These are phyloP conservation scores for Dendryphion nanum DNA, from an alignment of 2,329 filamentous ascomycete genomes.

Conservation along the genomic window DNA sequence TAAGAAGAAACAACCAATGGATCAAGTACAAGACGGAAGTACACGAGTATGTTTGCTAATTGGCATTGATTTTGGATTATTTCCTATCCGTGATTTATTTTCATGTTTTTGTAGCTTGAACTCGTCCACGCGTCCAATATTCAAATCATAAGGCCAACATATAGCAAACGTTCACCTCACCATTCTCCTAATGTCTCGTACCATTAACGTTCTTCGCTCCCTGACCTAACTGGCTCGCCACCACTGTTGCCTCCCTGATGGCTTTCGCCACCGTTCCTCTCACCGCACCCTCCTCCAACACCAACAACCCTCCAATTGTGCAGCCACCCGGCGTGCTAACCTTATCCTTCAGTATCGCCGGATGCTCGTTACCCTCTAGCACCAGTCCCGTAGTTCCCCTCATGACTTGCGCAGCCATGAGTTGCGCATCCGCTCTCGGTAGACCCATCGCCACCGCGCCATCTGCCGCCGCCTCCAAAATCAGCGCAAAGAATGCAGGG, in stretches of 20 bases:
- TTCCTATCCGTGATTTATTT: too few species aligned
- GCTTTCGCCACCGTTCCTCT: conserved; percentile 67
- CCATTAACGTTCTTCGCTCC: conserved; percentile 52
- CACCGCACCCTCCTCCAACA: conserved; percentile 70
- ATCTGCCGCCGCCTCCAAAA: conserved; percentile 73
- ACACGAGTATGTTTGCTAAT: too few species aligned
- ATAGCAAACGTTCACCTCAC: not conserved
- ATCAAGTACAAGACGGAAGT: too few species aligned
- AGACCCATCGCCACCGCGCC: conserved; percentile 78
- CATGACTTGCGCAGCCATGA: conserved; percentile 80
- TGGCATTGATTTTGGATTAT: too few species aligned
- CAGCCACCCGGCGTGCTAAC: conserved; percentile 77
- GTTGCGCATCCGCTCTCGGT: conserved; percentile 67
- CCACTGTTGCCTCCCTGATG: conserved; percentile 67
- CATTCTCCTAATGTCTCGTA: conserved; percentile 26
- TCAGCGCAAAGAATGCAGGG: conserved; percentile 72
- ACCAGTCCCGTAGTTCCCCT: conserved; percentile 69
- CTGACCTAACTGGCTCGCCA: conserved; percentile 65
- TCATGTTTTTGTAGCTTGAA: too few species aligned
- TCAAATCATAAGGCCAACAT: too few species aligned
- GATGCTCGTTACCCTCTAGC: conserved; percentile 70
- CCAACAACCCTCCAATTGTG: conserved; percentile 71
- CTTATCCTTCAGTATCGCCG: conserved; percentile 71
- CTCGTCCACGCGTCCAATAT: too few species aligned
- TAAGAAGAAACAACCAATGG: too few species aligned